Conservation (phyloP, 2,329 filamentous ascomycete genomes). For the Stagonosporopsis tanaceti region DNA sequence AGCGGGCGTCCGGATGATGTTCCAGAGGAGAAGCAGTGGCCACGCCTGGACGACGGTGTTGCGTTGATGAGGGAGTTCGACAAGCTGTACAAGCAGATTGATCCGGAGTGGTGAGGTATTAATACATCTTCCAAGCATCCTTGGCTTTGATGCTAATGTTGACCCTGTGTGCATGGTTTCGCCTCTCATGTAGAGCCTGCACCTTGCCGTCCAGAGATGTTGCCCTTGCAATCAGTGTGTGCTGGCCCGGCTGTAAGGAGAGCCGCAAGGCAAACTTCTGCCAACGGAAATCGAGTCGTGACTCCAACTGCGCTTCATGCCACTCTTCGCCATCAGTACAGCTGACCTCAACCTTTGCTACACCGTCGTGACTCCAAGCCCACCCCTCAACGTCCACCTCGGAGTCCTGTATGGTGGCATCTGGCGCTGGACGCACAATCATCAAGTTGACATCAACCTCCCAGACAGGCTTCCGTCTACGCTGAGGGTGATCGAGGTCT, state of each 20-base stretch:
- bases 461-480: conserved; percentile 35
- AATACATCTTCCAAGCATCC: background rate
- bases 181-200: conserved; percentile 3
- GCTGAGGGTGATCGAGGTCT: conserved; percentile 18
- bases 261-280: conserved; percentile 4
- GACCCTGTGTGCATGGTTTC: background rate
- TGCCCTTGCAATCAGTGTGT: conserved; percentile 1
- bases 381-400: conserved; percentile 30
- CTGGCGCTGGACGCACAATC: conserved; percentile 31
- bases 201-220: background rate
- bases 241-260: background rate
- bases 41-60: conserved; percentile 55
- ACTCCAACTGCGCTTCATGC: background rate
- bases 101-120: conserved; percentile 5
- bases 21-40: conserved; percentile 33
- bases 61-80: conserved; percentile 56
- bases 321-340: conserved; percentile 24
- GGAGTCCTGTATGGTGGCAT: conserved; percentile 1
- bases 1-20: conserved; percentile 13
- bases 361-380: conserved; percentile 37
- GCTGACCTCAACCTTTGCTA: conserved; percentile 32
- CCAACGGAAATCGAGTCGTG: conserved; percentile 7
- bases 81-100: conserved; percentile 23
- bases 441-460: conserved; percentile 39
- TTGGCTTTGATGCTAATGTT: background rate